Evolutionary conservation across 768 basidiomycete genomes (phyloP).

Genomic region (Kwoniella dejecticola): DNA sequence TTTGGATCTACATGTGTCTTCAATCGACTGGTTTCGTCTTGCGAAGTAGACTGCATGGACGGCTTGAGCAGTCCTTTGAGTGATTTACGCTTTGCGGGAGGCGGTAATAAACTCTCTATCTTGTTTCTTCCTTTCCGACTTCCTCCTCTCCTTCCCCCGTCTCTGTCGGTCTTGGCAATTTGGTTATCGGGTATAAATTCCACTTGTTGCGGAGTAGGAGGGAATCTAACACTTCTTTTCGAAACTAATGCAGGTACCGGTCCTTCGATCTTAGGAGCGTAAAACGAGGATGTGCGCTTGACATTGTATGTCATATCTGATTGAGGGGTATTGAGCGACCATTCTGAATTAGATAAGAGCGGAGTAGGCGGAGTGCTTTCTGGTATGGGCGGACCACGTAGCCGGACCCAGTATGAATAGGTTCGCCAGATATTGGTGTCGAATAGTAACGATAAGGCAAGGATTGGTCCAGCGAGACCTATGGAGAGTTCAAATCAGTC

Average conservation of each 20-base stretch:
- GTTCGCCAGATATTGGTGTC: background rate
- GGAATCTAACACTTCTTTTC: constrained; percentile 3
- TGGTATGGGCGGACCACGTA: background rate
- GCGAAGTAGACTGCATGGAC: no score
- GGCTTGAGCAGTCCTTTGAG: no score
- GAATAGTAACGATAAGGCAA: background rate
- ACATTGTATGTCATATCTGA: no score
- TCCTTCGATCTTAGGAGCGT: background rate
- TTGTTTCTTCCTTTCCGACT: background rate
- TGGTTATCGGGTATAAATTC: constrained; percentile 3
- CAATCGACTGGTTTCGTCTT: no score
- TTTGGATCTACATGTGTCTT: no score
- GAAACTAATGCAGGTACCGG: background rate
- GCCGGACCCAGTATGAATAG: constrained; percentile 1
- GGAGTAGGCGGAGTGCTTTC: background rate
- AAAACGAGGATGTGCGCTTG: background rate
- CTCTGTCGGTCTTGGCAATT: no score
- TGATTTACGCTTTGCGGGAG: background rate
- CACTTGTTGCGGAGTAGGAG: constrained; percentile 3
- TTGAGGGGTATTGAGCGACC: no score
- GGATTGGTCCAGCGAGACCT: constrained; percentile 1
- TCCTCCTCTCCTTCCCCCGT: no score
- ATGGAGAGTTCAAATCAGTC: background rate
- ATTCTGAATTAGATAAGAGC: background rate
- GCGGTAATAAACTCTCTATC: constrained; percentile 7